phyloP scores from a whole-genome alignment of 345 rosid genomes.

The Turnera subulata region DNA sequence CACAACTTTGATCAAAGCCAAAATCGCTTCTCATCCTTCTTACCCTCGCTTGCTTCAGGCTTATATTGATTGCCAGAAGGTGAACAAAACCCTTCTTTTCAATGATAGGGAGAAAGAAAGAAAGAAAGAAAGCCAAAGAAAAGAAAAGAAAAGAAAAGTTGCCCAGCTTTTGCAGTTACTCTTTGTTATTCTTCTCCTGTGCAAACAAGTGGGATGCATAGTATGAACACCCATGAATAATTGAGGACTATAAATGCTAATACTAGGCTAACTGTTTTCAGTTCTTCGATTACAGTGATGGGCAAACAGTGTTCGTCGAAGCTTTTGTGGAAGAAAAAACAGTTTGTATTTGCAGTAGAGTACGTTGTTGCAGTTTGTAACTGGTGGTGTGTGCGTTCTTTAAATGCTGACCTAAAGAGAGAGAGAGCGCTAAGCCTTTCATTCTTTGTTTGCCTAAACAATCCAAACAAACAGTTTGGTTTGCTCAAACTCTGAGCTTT shows the following conservation, averaged over 20 bases:
- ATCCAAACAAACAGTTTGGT: not conserved
- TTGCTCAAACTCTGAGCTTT: no score
- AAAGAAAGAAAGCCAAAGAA: not conserved
- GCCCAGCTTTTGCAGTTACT: no score
- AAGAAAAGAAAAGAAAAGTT: no score
- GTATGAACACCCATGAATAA: no score
- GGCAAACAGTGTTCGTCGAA: not conserved
- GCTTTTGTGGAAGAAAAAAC: constrained; percentile 14
- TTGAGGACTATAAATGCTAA: no score
- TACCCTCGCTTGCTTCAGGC: constrained; percentile 87
- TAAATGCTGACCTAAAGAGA: constrained; percentile 18
- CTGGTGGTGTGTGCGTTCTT: constrained; percentile 12
- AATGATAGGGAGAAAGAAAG: not conserved
- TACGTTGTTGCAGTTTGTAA: no score
- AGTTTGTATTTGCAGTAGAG: no score
- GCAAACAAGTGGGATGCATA: no score
- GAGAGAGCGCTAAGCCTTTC: no score
- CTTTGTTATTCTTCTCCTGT: no score
- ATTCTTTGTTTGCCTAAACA: no score
- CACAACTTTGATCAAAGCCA: constrained; percentile 51
- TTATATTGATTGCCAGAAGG: constrained; percentile 96
- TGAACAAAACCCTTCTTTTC: constrained; percentile 15
- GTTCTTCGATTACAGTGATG: not conserved
- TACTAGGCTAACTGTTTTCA: not conserved
- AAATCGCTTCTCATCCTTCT: constrained; percentile 72